Evolutionary conservation across 352 stramenopile species (phyloP), one percentile per base, ranked within the genome.

Genomic region (Pythium chondricola): DNA sequence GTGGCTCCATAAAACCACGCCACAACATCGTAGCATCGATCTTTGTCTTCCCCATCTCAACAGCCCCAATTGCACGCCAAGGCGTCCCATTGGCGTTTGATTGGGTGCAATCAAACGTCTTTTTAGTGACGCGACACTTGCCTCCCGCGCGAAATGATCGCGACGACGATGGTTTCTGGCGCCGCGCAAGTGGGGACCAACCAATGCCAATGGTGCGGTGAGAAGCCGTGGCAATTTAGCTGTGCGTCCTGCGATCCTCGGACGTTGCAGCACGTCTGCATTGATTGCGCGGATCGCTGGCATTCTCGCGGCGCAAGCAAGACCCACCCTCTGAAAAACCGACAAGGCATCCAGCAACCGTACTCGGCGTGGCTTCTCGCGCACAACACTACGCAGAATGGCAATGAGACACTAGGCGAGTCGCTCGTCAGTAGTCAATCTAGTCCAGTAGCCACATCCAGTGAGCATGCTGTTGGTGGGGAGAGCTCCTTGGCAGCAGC

Each of bases 271-370:
- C 47, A 35, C 0, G 21, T 72, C 9, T 77, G 67, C 37, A 16
- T 46, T 8, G 48, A 41, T 2, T 77, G 67, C 37, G 43, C 67
- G 5, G 46, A 43, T 38, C 60, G 55, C 2, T 77, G 67, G 67
- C 67, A 77, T 57, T 58, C 64, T 47, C 61, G 67, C 45, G 67
- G 67, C 13, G 58, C 61, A 38, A 64, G 56, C n/a, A 49, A 46
- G 5, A 31, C 63, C 29, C 67, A 77, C 52, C 33, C 44, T 21
- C 45, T 74, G 13, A 48, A 40, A 20, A 63, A 65, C 42, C 58
- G 58, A 21, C 17, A 22, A 2, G 65, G 65, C 20, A 29, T 39
- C 16, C 33, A 44, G 25, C 59, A 52, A 30, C 21, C 37, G 20
- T 69, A 55, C 36, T 16, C 11, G 21, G 35, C 49, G 16, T 74